Evolutionary conservation across 2,329 filamentous ascomycete species (phyloP), one percentile per base, ranked within the genome.

Genomic region (Plectosphaerella plurivora): DNA sequence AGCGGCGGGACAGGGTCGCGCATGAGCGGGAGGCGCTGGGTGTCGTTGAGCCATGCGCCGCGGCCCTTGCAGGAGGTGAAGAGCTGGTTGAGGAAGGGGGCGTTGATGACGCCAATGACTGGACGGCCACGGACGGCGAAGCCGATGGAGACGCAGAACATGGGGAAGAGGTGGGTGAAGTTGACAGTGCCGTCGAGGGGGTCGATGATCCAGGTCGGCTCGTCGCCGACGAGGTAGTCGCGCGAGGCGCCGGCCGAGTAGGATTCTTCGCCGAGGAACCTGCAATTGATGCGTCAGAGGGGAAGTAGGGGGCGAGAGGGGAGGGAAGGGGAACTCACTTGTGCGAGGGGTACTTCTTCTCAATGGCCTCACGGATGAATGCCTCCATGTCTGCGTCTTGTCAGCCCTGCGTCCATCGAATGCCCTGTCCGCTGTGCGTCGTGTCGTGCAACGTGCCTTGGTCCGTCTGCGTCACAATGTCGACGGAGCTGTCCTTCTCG

Each of bases 141-240:
- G 47, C 78, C 87, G 61, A 91, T 90, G 36, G 85, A 89, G 44
- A 91, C 84, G 67, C 88, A 91, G 70, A 89, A 91, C 84, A 90
- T 89, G 53, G 87, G 87, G 63, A 89, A 90, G 6, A 89, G 77
- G 66, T 91, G 88, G 28, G 87, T 89, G 70, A 88, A 91, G 73
- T 91, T 91, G 54, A 91, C 87, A 3, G 88, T 91, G 73, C 86
- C 87, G 62, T 91, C 88, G 25, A 91, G 76, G 10, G 88, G 88
- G 67, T 92, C 88, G 41, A 91, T 78, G 61, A 85, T 83, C 88
- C 88, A 91, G 33, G 88, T 90, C 44, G 87, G 87, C 1, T 70
- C 60, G 39, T 78, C 65, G 45, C 71, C 73, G 55, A 91, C 83
- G 5, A 91, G 77, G 62, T 91, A 91, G 45, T 83, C 74, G 60